phyloP scores from a whole-genome alignment of 192 early-diverging fungal genomes.

The Dissophora globulifera region DNA sequence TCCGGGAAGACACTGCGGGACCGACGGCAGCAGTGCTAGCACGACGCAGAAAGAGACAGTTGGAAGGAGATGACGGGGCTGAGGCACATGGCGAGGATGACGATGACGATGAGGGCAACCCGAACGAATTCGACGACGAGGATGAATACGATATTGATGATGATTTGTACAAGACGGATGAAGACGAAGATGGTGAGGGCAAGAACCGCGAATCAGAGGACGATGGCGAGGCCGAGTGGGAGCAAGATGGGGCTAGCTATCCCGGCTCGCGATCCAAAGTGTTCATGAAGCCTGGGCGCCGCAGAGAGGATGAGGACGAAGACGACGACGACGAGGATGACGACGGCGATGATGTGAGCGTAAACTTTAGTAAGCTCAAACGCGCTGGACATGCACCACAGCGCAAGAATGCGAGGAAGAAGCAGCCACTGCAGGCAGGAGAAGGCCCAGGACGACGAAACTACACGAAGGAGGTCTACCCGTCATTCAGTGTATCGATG shows the following conservation, averaged over 20 bases:
- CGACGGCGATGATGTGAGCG: background rate
- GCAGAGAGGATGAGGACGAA: background rate
- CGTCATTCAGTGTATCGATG: constrained; percentile 42
- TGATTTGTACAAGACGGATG: constrained; percentile 30
- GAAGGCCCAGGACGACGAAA: background rate
- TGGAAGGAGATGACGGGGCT: constrained; percentile 22
- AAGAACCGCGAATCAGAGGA: constrained; percentile 9
- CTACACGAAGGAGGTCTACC: constrained; percentile 13
- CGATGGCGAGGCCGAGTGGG: constrained; percentile 34
- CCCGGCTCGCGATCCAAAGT: background rate
- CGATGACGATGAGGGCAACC: constrained; percentile 35
- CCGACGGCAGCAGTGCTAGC: background rate
- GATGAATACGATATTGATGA: constrained; percentile 41
- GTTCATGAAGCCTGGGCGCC: constrained; percentile 3
- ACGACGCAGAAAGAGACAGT: constrained; percentile 5
- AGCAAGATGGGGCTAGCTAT: constrained; percentile 16
- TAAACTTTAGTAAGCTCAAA: background rate
- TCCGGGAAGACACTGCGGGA: background rate
- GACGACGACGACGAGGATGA: constrained; percentile 22
- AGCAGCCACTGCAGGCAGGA: no score
- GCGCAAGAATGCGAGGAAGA: no score
- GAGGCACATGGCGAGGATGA: constrained; percentile 15
- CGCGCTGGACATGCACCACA: background rate
- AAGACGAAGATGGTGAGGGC: constrained; percentile 34
- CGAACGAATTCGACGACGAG: constrained; percentile 21